Percentiles rank a stretch among this genome's conserved stretches.
These are phyloP conservation scores for Silene conica DNA, from an alignment of 148 eudicot species.

Conservation along the genomic window DNA sequence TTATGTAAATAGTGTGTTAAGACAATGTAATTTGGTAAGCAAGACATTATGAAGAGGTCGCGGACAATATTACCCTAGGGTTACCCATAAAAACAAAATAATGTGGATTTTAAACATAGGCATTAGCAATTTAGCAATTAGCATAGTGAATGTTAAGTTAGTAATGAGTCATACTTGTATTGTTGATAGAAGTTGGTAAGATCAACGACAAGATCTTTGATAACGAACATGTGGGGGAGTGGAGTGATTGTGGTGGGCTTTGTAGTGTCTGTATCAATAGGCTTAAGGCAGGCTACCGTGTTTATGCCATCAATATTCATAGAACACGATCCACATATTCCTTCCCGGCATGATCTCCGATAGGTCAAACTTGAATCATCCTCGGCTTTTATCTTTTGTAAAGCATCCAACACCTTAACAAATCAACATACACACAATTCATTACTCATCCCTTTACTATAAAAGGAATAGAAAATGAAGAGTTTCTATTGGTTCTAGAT, in stretches of 20 bases:
- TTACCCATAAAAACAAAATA: too few relatives aligned
- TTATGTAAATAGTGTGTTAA: too few relatives aligned
- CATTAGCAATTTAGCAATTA: too few relatives aligned
- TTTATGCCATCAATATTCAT: constrained; percentile 83
- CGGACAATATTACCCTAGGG: too few relatives aligned
- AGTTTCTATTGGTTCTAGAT: too few relatives aligned
- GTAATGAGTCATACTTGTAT: constrained; percentile 44
- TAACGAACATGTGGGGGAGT: constrained; percentile 76
- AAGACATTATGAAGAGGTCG: too few relatives aligned
- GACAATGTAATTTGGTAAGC: too few relatives aligned
- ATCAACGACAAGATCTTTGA: constrained; percentile 83
- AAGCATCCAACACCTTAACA: constrained; percentile 56
- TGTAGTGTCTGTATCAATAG: constrained; percentile 54
- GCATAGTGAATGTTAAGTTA: too few relatives aligned
- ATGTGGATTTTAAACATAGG: too few relatives aligned
- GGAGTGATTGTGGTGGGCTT: constrained; percentile 64
- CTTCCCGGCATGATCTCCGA: constrained; percentile 81
- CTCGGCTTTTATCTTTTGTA: constrained; percentile 71
- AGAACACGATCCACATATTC: constrained; percentile 82
- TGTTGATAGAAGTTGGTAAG: constrained; percentile 79
- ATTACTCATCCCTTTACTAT: too few relatives aligned
- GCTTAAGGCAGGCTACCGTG: constrained; percentile 78
- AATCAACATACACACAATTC: too few relatives aligned
- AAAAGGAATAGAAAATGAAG: too few relatives aligned
- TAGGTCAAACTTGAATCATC: constrained; percentile 65